phyloP scores from a whole-genome alignment of 2,329 filamentous ascomycete genomes.

The Arthrobotrys iridis region DNA sequence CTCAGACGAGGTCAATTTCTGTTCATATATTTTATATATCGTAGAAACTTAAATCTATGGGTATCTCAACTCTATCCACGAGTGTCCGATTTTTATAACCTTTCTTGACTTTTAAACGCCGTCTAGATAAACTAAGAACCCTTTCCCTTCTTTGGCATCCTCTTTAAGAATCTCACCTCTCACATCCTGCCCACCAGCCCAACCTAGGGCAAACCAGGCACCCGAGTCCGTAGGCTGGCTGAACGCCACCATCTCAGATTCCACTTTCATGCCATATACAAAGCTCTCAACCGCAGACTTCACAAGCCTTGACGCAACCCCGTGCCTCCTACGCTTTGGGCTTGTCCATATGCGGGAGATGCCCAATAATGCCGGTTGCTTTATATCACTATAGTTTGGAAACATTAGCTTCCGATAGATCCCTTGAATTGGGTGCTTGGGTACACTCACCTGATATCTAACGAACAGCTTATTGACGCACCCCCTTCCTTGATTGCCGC shows the following conservation, averaged over 20 bases:
- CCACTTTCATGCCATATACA: slow-evolving; percentile 59
- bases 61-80: not conserved
- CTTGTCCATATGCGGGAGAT: slow-evolving; percentile 59
- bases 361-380: slow-evolving; percentile 57
- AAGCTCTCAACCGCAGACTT: slow-evolving; percentile 56
- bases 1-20: too few relatives aligned
- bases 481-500: slow-evolving; percentile 3
- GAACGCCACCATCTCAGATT: slow-evolving; percentile 57
- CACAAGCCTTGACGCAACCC: slow-evolving; percentile 57
- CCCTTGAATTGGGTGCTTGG: not conserved
- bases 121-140: slow-evolving; percentile 41
- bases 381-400: slow-evolving; percentile 5
- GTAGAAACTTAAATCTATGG: not conserved
- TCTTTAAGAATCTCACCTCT: not conserved
- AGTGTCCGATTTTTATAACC: not conserved
- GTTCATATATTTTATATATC: too few relatives aligned
- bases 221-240: slow-evolving; percentile 59
- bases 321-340: slow-evolving; percentile 56
- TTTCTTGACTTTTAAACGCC: slow-evolving; percentile 16
- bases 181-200: slow-evolving; percentile 50
- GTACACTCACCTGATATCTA: slow-evolving; percentile 32
- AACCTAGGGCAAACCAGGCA: slow-evolving; percentile 56
- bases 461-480: slow-evolving; percentile 31
- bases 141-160: not conserved
- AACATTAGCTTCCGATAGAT: not conserved